phyloP scores from a whole-genome alignment of 1,284 basidiomycete species.

The Fomes fomentarius region DNA sequence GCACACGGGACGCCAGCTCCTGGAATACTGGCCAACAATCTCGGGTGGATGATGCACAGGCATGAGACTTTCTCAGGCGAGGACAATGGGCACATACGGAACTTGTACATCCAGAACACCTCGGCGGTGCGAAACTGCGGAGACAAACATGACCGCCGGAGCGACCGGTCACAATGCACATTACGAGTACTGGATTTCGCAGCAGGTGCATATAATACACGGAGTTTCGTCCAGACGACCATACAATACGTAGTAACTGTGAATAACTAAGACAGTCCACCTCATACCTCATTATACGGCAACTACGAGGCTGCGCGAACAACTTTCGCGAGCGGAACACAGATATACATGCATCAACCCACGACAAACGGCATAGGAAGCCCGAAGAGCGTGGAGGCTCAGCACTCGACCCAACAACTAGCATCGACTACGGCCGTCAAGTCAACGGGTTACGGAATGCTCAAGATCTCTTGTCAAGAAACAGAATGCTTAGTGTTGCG shows the following conservation, averaged over 20 bases:
- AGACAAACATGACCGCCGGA: too few relatives aligned
- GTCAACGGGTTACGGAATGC: background rate
- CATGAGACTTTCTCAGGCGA: background rate
- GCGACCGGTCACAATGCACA: background rate
- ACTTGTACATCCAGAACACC: background rate
- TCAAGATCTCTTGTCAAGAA: background rate
- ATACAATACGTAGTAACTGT: conserved; percentile 15
- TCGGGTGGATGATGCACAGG: background rate
- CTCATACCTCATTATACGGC: too few relatives aligned
- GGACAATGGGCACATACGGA: background rate
- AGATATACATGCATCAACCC: too few relatives aligned
- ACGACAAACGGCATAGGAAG: too few relatives aligned
- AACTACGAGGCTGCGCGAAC: background rate
- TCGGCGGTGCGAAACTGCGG: too few relatives aligned
- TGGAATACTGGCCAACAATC: background rate
- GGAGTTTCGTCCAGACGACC: conserved; percentile 17
- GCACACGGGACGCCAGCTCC: background rate
- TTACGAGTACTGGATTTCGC: conserved; percentile 20
- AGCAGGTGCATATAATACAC: conserved; percentile 17
- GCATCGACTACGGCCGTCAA: background rate
- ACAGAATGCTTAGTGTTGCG: conserved; percentile 51
- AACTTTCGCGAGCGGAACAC: too few relatives aligned
- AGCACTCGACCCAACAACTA: background rate
- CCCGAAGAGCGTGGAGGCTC: too few relatives aligned
- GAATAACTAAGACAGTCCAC: background rate